Conservation (phyloP, 1,284 basidiomycete species). For the Erythrobasidium hasegawianum region DNA sequence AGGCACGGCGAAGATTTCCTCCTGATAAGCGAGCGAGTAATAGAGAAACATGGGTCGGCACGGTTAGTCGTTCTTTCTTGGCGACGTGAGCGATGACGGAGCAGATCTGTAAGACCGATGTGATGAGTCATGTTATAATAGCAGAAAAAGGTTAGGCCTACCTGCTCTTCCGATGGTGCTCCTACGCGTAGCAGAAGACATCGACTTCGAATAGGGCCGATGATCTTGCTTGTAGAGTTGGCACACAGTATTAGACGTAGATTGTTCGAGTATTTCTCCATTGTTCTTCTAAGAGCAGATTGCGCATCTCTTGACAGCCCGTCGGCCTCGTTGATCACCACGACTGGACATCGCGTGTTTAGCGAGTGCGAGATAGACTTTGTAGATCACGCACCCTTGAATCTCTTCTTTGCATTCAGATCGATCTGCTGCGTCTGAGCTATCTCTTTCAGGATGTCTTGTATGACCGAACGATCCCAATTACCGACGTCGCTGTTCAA, state of each 20-base stretch:
- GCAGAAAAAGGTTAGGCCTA: too few species aligned
- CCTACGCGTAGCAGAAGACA: slow-evolving; percentile 92
- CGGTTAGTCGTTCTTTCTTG: slow-evolving; percentile 71
- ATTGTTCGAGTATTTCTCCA: slow-evolving; percentile 99
- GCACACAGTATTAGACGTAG: slow-evolving; percentile 95
- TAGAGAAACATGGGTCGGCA: slow-evolving; percentile 68
- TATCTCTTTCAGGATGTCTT: slow-evolving; percentile 96
- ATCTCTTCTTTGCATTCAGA: slow-evolving; percentile 86
- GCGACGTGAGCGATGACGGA: slow-evolving; percentile 76
- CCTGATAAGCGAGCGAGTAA: slow-evolving; percentile 75
- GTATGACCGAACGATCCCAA: slow-evolving; percentile 92
- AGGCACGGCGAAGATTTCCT: slow-evolving; percentile 91
- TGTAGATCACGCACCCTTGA: slow-evolving; percentile 67
- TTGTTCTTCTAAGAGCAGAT: slow-evolving; percentile 91
- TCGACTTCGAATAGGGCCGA: slow-evolving; percentile 92
- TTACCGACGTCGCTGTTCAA: slow-evolving; percentile 81
- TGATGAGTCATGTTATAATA: too few species aligned
- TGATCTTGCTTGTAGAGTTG: slow-evolving; percentile 93
- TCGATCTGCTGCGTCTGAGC: slow-evolving; percentile 99
- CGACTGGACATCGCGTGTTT: slow-evolving; percentile 61
- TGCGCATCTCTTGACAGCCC: slow-evolving; percentile 91
- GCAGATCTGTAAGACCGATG: slow-evolving; percentile 66
- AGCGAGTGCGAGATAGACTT: neutral
- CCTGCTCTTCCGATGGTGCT: slow-evolving; percentile 75
- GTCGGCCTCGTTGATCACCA: slow-evolving; percentile 97